Conservation (phyloP, 2,329 filamentous ascomycete genomes). For the Monilinia fructicola region DNA sequence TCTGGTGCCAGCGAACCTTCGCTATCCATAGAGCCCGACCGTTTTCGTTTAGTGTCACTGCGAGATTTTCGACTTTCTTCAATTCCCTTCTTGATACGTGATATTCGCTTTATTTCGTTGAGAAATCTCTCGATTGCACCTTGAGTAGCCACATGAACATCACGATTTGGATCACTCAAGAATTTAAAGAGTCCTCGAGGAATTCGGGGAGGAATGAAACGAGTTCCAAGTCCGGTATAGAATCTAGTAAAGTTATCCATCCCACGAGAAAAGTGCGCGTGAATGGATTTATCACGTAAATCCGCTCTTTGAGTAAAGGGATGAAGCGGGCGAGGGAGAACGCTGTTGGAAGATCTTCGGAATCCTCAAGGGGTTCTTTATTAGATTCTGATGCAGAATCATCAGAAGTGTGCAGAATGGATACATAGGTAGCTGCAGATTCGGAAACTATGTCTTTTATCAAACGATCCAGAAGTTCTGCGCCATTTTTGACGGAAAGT, state of each 20-base stretch:
- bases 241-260: slow-evolving; percentile 93
- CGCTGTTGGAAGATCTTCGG: slow-evolving; percentile 68
- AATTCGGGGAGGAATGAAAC: slow-evolving; percentile 93
- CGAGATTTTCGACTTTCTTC: slow-evolving; percentile 74
- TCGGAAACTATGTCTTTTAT: slow-evolving; percentile 97
- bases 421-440: slow-evolving; percentile 92
- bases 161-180: slow-evolving; percentile 83
- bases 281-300: slow-evolving; percentile 91
- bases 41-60: slow-evolving; percentile 63
- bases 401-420: slow-evolving; percentile 68
- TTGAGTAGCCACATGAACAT: slow-evolving; percentile 94
- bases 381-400: slow-evolving; percentile 52
- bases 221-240: slow-evolving; percentile 92
- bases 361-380: slow-evolving; percentile 47
- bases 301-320: slow-evolving; percentile 87
- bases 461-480: slow-evolving; percentile 88
- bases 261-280: slow-evolving; percentile 93
- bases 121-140: slow-evolving; percentile 86
- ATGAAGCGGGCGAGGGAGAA: slow-evolving; percentile 92
- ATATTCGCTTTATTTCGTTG: slow-evolving; percentile 90
- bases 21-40: slow-evolving; percentile 69
- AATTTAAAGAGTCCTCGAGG: slow-evolving; percentile 85
- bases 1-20: slow-evolving; percentile 52
- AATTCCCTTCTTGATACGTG: slow-evolving; percentile 87
- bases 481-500: slow-evolving; percentile 95